phyloP scores from a whole-genome alignment of 2,329 filamentous ascomycete genomes.

The Exophiala mesophila region DNA sequence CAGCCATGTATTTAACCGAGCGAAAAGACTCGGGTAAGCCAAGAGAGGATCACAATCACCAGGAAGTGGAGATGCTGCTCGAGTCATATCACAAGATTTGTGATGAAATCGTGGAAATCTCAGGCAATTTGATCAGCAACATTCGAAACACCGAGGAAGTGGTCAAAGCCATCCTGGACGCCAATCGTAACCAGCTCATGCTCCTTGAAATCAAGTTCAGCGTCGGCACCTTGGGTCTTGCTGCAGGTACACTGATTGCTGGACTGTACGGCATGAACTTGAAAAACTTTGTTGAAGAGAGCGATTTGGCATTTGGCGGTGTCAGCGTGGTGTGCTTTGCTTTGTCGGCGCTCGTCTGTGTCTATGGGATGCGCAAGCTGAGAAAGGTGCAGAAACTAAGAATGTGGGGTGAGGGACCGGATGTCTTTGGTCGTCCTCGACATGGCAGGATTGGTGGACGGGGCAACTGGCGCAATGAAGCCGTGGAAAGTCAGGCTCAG shows the following conservation, averaged over 20 bases:
- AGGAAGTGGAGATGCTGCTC: conserved; percentile 92
- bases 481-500: conserved; percentile 36
- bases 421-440: conserved; percentile 26
- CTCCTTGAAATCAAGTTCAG: conserved; percentile 93
- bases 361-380: conserved; percentile 77
- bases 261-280: conserved; percentile 99
- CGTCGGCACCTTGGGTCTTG: conserved; percentile 89
- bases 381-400: conserved; percentile 80
- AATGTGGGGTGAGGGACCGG: conserved; percentile 65
- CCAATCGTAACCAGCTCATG: conserved; percentile 98
- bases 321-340: conserved; percentile 67
- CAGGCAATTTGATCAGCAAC: conserved; percentile 84
- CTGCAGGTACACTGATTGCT: conserved; percentile 88
- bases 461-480: conserved; percentile 41
- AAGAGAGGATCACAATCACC: conserved; percentile 78
- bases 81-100: conserved; percentile 98
- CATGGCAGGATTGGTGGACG: conserved; percentile 23
- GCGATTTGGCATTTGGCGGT: conserved; percentile 73
- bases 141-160: conserved; percentile 99
- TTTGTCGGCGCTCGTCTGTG: conserved; percentile 72
- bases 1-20: conserved; percentile 92
- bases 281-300: conserved; percentile 97
- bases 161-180: conserved; percentile 93
- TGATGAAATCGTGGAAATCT: conserved; percentile 95
- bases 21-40: conserved; percentile 65